Evolutionary conservation across 345 rosid genomes (phyloP).

Genomic region (Clausena lansium): DNA sequence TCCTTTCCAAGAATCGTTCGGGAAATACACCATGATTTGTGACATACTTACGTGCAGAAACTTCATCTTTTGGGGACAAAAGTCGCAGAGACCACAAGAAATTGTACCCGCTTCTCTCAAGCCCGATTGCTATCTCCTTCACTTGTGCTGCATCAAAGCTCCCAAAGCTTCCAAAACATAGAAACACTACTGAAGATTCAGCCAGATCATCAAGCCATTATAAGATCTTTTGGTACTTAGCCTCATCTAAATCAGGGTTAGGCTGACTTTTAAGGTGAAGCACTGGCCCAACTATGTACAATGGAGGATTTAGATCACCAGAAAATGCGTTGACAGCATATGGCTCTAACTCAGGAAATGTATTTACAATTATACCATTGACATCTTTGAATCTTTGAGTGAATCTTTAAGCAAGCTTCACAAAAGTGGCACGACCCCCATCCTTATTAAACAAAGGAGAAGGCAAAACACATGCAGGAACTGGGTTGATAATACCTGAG

Average conservation of each 20-base stretch:
- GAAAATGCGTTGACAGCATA: conserved; percentile 29
- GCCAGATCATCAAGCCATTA: conserved; percentile 54
- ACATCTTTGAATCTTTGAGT: conserved; percentile 33
- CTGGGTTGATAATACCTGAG: conserved; percentile 34
- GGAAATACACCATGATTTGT: conserved; percentile 27
- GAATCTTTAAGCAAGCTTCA: conserved; percentile 37
- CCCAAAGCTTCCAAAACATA: conserved; percentile 54
- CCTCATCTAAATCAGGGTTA: conserved; percentile 19
- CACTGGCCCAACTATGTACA: conserved; percentile 48
- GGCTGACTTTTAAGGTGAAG: conserved; percentile 23
- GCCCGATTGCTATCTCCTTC: conserved; percentile 42
- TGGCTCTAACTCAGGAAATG: conserved; percentile 37
- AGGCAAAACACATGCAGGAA: conserved; percentile 42
- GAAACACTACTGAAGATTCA: conserved; percentile 37
- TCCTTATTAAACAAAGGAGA: conserved; percentile 21
- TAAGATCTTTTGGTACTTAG: conserved; percentile 19
- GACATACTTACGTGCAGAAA: not conserved
- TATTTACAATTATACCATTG: conserved; percentile 45
- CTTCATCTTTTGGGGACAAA: conserved; percentile 5
- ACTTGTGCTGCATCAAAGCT: conserved; percentile 30
- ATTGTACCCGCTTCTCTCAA: conserved; percentile 33
- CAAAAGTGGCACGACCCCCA: conserved; percentile 35
- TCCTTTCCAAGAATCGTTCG: conserved; percentile 30
- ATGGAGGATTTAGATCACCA: conserved; percentile 24
- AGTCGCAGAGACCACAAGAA: conserved; percentile 34